Evolutionary conservation across 352 stramenopile species (phyloP).

Genomic region (Chloridella minuta): DNA sequence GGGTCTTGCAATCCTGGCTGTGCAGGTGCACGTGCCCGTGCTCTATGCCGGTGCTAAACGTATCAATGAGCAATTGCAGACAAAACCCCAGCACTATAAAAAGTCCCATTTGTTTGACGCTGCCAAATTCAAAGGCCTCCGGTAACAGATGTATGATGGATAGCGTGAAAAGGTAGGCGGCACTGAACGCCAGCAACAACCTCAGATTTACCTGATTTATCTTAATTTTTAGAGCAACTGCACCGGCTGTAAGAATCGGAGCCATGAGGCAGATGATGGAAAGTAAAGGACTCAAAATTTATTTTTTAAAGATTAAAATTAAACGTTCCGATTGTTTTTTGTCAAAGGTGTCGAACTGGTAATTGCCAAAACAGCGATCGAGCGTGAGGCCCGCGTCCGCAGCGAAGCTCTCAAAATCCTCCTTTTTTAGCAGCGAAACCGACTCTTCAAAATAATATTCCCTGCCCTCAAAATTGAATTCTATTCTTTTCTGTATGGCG

Average conservation of each 20-base stretch:
- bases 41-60: neutral
- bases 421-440: neutral
- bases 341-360: neutral
- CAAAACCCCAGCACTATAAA: neutral
- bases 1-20: neutral
- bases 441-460: neutral
- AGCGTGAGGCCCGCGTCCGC: neutral
- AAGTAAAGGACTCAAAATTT: neutral
- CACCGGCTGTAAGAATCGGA: neutral
- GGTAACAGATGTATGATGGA: neutral
- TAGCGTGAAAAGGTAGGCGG: neutral
- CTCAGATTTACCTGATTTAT: neutral
- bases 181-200: neutral
- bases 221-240: neutral
- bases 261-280: neutral
- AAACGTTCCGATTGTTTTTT: neutral
- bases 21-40: neutral
- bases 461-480: neutral
- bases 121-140: neutral
- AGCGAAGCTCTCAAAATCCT: neutral
- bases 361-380: neutral
- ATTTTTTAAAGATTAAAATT: constrained; percentile 6
- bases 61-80: constrained; percentile 3
- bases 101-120: neutral
- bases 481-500: neutral